These are phyloP conservation scores for Neurospora sp. DNA, from an alignment of 495 filamentous ascomycete species.

Conservation along the genomic window DNA sequence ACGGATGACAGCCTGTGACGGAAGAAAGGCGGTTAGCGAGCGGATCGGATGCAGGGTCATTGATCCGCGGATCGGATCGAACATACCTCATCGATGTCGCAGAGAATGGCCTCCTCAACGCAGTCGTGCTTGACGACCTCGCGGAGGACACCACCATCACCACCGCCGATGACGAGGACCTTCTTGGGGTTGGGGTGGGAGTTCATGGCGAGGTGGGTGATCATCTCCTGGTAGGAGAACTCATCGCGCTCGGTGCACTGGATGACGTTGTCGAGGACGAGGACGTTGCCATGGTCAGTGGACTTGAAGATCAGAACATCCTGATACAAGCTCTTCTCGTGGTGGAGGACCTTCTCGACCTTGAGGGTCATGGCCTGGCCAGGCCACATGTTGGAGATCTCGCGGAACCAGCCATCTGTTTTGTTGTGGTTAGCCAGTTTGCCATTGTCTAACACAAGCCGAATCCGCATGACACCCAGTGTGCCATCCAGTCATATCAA, in stretches of 20 bases:
- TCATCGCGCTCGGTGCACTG: constrained; percentile 97
- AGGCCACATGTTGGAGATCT: constrained; percentile 96
- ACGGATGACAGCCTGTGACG: constrained; percentile 76
- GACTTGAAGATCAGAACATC: constrained; percentile 97
- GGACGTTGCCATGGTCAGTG: constrained; percentile 88
- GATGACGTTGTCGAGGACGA: constrained; percentile 99
- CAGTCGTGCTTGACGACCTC: constrained; percentile 97
- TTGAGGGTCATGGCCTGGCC: constrained; percentile 98
- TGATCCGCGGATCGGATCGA: not conserved
- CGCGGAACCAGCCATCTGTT: constrained; percentile 98
- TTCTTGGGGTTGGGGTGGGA: constrained; percentile 96
- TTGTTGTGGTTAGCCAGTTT: not conserved
- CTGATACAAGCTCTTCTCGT: constrained; percentile 98
- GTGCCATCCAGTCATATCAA: not conserved
- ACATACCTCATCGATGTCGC: constrained; percentile 93
- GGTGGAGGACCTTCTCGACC: constrained; percentile 94
- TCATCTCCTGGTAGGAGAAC: constrained; percentile 99
- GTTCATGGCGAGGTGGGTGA: constrained; percentile 97
- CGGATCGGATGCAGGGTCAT: not conserved
- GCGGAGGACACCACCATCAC: constrained; percentile 92
- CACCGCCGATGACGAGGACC: constrained; percentile 94
- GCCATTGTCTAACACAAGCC: not conserved
- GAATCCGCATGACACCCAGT: not conserved
- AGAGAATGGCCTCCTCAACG: constrained; percentile 86
- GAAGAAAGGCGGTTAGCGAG: constrained; percentile 4